Base-by-base conservation (phyloP, 805 yeast species). In the Blastobotrys attinorum region DNA sequence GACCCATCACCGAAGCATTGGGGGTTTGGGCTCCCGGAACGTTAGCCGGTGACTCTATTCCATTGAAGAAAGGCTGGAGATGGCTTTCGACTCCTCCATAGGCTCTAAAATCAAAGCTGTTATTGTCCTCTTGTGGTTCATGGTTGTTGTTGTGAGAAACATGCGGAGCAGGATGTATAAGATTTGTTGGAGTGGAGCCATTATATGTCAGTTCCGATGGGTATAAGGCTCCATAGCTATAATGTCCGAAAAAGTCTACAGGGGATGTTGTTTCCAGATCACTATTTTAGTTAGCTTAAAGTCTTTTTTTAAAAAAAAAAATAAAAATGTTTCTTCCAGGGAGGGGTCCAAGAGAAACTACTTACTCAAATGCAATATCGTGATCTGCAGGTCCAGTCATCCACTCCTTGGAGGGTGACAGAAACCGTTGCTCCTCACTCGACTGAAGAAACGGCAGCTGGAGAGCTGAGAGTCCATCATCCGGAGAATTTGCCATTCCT, bases 401-500 rank as follows among this genome's bases (percentile, higher is more conserved):
- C 54, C 54, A 51, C 34, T 48, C 54, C 42, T 51, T 51, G 3
- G 51, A 45, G n/a, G 53, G 45, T 22, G 44, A 22, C 17, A 50
- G 40, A 32, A 52, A 51, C 43, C 49, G 38, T 1, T 52, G 41
- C 32, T 43, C 37, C 31, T 51, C 55, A 21, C 43, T 43, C 2
- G 46, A 27, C 42, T 47, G 54, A 16, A 51, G 46, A 40, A 49
- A 49, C n/a, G 57, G 55, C 36, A 53, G 44, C 42, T 51, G 55
- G 11, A 53, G 48, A 3, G 54, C 55, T 10, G 36, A 15, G 22
- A 32, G 36, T 13, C 36, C 36, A 32, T 32, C 36, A 15, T 32
- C 36, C 4, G 36, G 20, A 4, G 15, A n/a, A 5, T 20, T 17
- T 17, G 13, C 16, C 16, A 17, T n/a, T 31, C 33, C 8, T 8